Evolutionary conservation across 2,329 filamentous ascomycete species (phyloP).

Genomic region (Epichloe elymi): DNA sequence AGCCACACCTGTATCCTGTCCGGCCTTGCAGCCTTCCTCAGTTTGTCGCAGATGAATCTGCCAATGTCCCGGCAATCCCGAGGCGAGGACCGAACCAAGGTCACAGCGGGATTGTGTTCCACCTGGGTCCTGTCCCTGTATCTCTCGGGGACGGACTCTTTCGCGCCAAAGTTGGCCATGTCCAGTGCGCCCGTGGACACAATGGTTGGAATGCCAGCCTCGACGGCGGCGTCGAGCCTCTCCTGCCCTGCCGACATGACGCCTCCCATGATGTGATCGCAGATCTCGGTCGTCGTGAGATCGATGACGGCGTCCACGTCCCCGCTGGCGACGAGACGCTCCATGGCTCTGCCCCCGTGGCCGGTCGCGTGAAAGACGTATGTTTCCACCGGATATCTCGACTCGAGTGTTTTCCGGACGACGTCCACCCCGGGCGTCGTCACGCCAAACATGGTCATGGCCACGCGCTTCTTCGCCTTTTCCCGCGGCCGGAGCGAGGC

Average conservation of each 20-base stretch:
- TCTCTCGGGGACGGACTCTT: slow-evolving; percentile 38
- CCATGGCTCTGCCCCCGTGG: slow-evolving; percentile 55
- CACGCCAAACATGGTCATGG: slow-evolving; percentile 63
- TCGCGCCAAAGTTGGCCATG: slow-evolving; percentile 52
- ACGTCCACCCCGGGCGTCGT: slow-evolving; percentile 52
- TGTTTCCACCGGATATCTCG: slow-evolving; percentile 35
- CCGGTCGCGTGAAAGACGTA: slow-evolving; percentile 61
- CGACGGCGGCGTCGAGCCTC: slow-evolving; percentile 43
- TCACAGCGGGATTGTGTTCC: slow-evolving; percentile 54
- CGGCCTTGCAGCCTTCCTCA: slow-evolving; percentile 27
- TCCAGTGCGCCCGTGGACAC: slow-evolving; percentile 41
- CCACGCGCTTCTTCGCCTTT: slow-evolving; percentile 34
- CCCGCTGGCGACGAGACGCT: slow-evolving; percentile 43
- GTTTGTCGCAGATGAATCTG: slow-evolving; percentile 38
- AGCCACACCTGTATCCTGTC: slow-evolving; percentile 41
- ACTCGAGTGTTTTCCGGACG: slow-evolving; percentile 37
- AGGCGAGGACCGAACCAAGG: slow-evolving; percentile 49
- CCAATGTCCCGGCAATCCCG: slow-evolving; percentile 45
- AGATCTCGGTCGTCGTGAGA: slow-evolving; percentile 58
- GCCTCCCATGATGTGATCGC: slow-evolving; percentile 50
- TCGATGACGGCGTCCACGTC: slow-evolving; percentile 54
- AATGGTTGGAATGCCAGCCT: slow-evolving; percentile 41
- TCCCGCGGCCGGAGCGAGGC: neutral
- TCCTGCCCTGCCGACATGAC: slow-evolving; percentile 44
- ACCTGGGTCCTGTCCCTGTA: slow-evolving; percentile 39